phyloP scores from a whole-genome alignment of 257 asterid genomes.

The Lycium ferocissimum region DNA sequence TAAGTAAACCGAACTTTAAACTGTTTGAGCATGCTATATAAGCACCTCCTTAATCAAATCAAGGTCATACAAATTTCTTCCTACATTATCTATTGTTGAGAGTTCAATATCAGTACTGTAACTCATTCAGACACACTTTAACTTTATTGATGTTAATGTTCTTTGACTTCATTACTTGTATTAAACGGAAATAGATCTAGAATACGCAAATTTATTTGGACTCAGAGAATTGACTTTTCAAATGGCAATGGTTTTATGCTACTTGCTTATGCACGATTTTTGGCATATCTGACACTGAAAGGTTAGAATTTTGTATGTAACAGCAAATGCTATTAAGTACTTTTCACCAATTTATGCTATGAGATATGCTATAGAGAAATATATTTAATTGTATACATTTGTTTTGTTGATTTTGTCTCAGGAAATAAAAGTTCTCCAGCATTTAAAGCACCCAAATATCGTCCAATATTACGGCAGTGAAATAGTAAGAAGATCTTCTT shows the following conservation, averaged over 20 bases:
- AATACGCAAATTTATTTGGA: no score
- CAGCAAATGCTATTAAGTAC: not conserved
- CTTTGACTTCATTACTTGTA: no score
- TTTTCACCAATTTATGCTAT: not conserved
- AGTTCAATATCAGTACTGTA: no score
- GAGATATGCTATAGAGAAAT: not conserved
- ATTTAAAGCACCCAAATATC: slow-evolving; percentile 80
- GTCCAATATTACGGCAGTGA: slow-evolving; percentile 86
- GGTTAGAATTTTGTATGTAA: not conserved
- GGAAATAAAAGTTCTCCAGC: slow-evolving; percentile 82
- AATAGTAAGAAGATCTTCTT: slow-evolving; percentile 55
- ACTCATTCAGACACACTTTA: no score
- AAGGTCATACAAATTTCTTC: no score
- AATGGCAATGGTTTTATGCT: not conserved
- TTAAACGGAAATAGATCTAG: no score
- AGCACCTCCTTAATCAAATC: not conserved
- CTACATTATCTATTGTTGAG: no score
- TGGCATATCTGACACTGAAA: not conserved
- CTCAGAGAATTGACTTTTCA: no score
- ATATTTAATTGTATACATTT: slow-evolving; percentile 10
- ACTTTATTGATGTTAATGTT: no score
- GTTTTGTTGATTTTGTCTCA: slow-evolving; percentile 39
- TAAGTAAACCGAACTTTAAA: not conserved
- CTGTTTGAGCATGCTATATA: not conserved
- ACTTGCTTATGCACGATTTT: not conserved